A percentile compares a stretch with the other conserved stretches of the same genome.
Conservation (phyloP, 768 basidiomycete genomes). For the Steccherinum ochraceum region DNA sequence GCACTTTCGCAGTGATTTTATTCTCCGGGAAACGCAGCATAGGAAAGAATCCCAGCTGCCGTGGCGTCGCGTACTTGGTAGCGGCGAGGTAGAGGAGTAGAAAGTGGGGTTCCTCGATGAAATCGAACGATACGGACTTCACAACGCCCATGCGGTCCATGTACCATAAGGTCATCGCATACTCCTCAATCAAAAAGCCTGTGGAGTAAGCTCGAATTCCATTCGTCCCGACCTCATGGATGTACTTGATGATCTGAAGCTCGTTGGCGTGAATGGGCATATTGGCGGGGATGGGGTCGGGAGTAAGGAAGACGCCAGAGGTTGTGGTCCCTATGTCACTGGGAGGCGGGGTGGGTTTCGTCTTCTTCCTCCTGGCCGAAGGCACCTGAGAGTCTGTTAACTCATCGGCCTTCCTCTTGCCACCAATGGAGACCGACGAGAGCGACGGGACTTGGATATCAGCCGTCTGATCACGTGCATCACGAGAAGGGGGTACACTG, state of each 20-base stretch:
- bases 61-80: neutral
- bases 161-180: neutral
- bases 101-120: neutral
- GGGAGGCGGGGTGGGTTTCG: too few species aligned
- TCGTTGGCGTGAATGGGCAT: neutral
- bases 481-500: too few species aligned
- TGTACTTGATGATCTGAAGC: neutral
- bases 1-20: too few species aligned
- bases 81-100: neutral
- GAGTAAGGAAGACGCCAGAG: too few species aligned
- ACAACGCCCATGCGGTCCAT: neutral
- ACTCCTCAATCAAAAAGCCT: neutral
- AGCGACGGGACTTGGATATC: too few species aligned
- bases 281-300: neutral
- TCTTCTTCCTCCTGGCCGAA: too few species aligned
- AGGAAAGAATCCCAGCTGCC: neutral
- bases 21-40: too few species aligned
- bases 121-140: neutral
- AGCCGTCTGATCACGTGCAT: too few species aligned
- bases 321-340: too few species aligned
- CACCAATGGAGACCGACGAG: too few species aligned
- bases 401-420: too few species aligned
- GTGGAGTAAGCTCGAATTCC: neutral
- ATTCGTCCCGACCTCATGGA: neutral
- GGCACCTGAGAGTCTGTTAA: too few species aligned